These are phyloP conservation scores for Phytophthora tubulina DNA, from an alignment of 352 stramenopile genomes.

Conservation along the genomic window DNA sequence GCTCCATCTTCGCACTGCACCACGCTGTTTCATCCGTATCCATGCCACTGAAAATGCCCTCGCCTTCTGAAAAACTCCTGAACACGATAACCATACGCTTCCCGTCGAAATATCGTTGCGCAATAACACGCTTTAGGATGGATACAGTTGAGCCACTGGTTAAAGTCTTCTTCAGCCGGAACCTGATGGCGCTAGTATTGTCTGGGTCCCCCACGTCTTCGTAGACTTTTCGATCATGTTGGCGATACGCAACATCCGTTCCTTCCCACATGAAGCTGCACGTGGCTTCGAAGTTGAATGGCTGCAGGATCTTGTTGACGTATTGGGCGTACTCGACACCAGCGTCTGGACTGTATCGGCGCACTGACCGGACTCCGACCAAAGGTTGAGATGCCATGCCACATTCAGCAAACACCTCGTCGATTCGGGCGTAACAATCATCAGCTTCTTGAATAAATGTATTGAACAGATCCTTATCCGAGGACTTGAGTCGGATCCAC, in stretches of 20 bases:
- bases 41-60: conserved; percentile 45
- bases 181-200: no score
- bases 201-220: no score
- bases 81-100: conserved; percentile 58
- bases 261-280: no score
- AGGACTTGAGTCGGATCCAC: no score
- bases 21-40: conserved; percentile 65
- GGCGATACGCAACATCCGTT: no score
- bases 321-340: no score
- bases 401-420: not conserved
- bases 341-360: not conserved
- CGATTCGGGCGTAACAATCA: conserved; percentile 8
- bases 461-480: not conserved
- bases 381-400: not conserved
- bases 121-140: not conserved
- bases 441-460: not conserved
- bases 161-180: no score
- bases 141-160: no score
- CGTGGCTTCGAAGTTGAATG: no score
- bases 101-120: conserved; percentile 40
- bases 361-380: not conserved
- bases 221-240: no score
- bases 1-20: conserved; percentile 36
- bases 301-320: no score
- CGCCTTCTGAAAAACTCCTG: conserved; percentile 49